phyloP scores from a whole-genome alignment of 257 asterid genomes.

The Schizonepeta tenuifolia region DNA sequence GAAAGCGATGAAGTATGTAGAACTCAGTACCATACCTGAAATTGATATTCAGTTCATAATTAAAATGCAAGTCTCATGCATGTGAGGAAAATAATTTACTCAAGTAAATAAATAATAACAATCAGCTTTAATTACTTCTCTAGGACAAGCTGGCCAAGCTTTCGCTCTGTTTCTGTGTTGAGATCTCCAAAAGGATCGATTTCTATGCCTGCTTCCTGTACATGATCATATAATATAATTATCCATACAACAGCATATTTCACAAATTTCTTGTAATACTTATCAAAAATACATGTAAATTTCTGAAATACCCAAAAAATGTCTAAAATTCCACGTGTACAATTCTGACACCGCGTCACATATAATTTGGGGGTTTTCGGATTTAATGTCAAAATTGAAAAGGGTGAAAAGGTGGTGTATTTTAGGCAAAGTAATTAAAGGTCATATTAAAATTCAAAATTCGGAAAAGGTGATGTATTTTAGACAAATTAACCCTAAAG shows the following conservation, averaged over 20 bases:
- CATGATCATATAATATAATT: neutral
- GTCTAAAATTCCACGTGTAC: no score
- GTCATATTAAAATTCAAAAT: no score
- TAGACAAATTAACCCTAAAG: no score
- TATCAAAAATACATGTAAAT: no score
- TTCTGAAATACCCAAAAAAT: no score
- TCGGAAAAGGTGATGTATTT: no score
- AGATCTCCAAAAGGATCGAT: conserved; percentile 92
- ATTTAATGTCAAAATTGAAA: no score
- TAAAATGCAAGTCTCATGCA: neutral
- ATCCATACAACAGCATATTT: conserved; percentile 2
- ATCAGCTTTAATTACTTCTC: conserved; percentile 59
- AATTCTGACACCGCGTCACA: no score
- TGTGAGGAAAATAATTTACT: neutral
- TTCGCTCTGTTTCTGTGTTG: conserved; percentile 86
- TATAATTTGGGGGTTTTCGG: no score
- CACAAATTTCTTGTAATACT: neutral
- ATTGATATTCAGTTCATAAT: conserved; percentile 7
- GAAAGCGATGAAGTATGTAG: conserved; percentile 94
- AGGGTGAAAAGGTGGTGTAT: no score
- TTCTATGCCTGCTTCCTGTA: conserved; percentile 87
- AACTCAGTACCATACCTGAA: conserved; percentile 87
- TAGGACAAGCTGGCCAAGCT: conserved; percentile 82
- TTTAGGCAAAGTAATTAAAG: no score
- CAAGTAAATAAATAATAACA: conserved; percentile 2